Evolutionary conservation across 495 filamentous ascomycete genomes (phyloP).

Genomic region (Penicillium odoratum): DNA sequence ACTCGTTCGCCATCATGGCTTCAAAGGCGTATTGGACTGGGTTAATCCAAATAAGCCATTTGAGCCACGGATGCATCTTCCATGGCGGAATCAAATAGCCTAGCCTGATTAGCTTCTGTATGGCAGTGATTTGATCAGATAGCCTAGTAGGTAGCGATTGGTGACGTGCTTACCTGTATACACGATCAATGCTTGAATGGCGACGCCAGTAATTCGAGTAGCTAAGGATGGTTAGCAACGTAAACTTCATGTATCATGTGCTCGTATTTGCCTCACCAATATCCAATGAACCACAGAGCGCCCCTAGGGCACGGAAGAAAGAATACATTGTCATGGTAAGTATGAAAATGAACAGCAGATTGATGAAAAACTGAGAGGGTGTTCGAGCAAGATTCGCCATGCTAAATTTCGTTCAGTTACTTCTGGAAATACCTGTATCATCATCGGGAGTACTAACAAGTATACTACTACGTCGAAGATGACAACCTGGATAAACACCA

Average conservation of each 20-base stretch:
- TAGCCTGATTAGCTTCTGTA: constrained; percentile 4
- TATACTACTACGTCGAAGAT: constrained; percentile 78
- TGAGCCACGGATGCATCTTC: constrained; percentile 79
- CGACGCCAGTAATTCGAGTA: constrained; percentile 62
- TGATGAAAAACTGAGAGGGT: constrained; percentile 83
- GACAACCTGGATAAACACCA: constrained; percentile 66
- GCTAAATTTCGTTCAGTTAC: constrained; percentile 22
- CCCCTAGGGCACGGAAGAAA: constrained; percentile 74
- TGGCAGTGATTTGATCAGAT: background rate
- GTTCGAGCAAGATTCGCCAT: constrained; percentile 63
- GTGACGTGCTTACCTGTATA: constrained; percentile 56
- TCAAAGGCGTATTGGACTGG: constrained; percentile 77
- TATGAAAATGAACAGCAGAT: constrained; percentile 56
- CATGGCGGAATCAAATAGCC: constrained; percentile 73
- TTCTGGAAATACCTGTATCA: background rate
- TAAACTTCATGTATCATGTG: background rate
- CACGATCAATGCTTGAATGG: constrained; percentile 64
- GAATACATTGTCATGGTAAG: constrained; percentile 77
- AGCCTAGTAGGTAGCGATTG: background rate
- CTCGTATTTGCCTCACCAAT: constrained; percentile 32
- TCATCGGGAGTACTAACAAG: constrained; percentile 41
- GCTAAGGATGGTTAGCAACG: background rate
- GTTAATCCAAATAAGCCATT: constrained; percentile 76
- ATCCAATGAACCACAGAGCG: constrained; percentile 63
- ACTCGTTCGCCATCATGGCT: constrained; percentile 62